Conservation (phyloP, 345 rosid genomes). For the Bretschneidera sinensis region DNA sequence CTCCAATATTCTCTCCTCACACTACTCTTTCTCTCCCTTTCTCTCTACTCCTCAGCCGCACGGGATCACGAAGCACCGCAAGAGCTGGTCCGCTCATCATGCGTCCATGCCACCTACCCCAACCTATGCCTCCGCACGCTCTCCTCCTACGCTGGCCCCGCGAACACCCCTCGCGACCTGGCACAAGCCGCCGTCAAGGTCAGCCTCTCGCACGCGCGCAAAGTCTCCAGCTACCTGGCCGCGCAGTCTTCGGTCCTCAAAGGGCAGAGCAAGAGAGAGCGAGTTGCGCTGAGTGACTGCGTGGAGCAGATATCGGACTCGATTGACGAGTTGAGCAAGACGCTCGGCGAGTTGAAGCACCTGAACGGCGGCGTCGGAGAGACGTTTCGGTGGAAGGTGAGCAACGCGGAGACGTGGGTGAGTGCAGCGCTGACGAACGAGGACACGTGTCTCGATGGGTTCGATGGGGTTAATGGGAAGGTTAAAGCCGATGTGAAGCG, state of each 20-base stretch:
- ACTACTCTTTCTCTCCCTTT: slow-evolving; percentile 17
- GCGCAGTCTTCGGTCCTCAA: slow-evolving; percentile 9
- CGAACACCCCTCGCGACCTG: slow-evolving; percentile 53
- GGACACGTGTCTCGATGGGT: slow-evolving; percentile 90
- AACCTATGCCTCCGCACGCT: slow-evolving; percentile 62
- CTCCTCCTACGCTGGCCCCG: slow-evolving; percentile 59
- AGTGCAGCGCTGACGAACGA: slow-evolving; percentile 82
- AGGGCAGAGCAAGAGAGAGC: slow-evolving; percentile 33
- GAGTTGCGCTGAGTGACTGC: slow-evolving; percentile 60
- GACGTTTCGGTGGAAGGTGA: slow-evolving; percentile 58
- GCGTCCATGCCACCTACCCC: slow-evolving; percentile 75
- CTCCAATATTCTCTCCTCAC: slow-evolving; percentile 14
- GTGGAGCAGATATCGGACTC: slow-evolving; percentile 67
- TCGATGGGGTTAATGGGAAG: slow-evolving; percentile 35
- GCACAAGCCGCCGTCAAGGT: slow-evolving; percentile 72
- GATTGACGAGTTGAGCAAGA: slow-evolving; percentile 54
- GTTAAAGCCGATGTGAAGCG: slow-evolving; percentile 40
- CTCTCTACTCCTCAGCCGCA: slow-evolving; percentile 18
- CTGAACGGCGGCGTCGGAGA: slow-evolving; percentile 30
- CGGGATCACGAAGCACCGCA: not conserved
- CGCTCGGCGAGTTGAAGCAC: slow-evolving; percentile 55
- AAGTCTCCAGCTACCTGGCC: slow-evolving; percentile 30
- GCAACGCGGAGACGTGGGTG: slow-evolving; percentile 81
- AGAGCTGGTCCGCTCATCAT: slow-evolving; percentile 61
- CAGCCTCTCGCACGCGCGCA: slow-evolving; percentile 46